Evolutionary conservation across 2,329 filamentous ascomycete species (phyloP), one percentile per base, ranked within the genome.

Genomic region (Aspergillus versicolor): DNA sequence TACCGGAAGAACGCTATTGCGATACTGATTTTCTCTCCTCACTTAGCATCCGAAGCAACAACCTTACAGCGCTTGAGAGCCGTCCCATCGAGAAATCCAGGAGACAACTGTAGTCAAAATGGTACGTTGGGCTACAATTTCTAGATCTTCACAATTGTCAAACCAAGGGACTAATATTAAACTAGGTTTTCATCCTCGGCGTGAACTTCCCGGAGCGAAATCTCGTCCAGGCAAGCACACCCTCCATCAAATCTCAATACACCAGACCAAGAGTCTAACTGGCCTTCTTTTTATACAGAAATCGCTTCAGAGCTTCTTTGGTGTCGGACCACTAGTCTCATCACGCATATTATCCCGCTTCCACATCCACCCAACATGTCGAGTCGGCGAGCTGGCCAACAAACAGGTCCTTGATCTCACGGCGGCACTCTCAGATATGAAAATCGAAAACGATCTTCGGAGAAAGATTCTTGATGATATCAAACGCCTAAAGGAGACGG

Each of bases 381-480:
- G 87, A 70, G 81, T 97, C 65, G 90, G 89, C 72, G 82, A 85
- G 7, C 78, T 99, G 19, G 82, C 85, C 44, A 85, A 88, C 58
- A 87, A 89, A 72, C 92, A 91, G 59, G 79, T 96, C 65, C 88
- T 91, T 52, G 88, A 89, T 52, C 81, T 99, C 59, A 94, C 89
- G 21, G 89, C 89, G 50, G 91, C 96, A 69, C 81, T 99, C 41
- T 90, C 91, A 15, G 88, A 87, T 54, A 92, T 99, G 91, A 96
- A 89, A 59, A 91, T 97, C 67, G 94, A 97, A 75, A 96, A 89
- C 74, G 92, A 97, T 68, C 82, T 95, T 62, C 82, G 86, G 68
- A 84, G 89, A 70, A 79, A 90, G 58, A 77, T 97, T 38, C 83
- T 88, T 67, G 91, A 96, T 49, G 94, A 97, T 70, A 96, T 99